These are phyloP conservation scores for Starmerella cellae DNA, from an alignment of 805 yeast genomes.

Conservation along the genomic window DNA sequence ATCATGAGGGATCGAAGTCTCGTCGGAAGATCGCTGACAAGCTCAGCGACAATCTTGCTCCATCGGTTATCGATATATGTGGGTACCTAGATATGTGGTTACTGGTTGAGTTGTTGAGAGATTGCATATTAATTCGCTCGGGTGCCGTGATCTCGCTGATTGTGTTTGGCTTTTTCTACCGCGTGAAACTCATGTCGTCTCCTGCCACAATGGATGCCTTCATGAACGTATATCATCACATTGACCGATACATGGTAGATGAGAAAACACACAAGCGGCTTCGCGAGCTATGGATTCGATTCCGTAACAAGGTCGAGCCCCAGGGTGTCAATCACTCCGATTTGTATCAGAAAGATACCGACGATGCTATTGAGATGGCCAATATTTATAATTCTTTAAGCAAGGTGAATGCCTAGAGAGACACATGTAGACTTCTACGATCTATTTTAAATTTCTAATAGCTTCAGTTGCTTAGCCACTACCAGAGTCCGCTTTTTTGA, in stretches of 20 bases:
- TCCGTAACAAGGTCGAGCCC: constrained; percentile 28
- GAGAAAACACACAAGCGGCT: constrained; percentile 38
- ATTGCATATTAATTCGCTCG: constrained; percentile 43
- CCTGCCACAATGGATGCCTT: constrained; percentile 51
- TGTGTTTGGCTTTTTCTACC: constrained; percentile 45
- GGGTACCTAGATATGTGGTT: constrained; percentile 40
- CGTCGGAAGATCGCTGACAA: constrained; percentile 3
- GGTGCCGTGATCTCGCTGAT: constrained; percentile 47
- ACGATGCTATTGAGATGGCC: constrained; percentile 16
- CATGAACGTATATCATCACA: constrained; percentile 45
- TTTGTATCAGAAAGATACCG: constrained; percentile 11
- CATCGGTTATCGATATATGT: constrained; percentile 19
- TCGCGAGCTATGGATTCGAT: constrained; percentile 36
- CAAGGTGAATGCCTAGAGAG: background rate
- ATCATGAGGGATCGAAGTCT: constrained; percentile 5
- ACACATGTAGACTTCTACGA: background rate
- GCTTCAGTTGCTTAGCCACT: background rate
- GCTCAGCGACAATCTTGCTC: constrained; percentile 12
- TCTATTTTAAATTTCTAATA: too few species aligned
- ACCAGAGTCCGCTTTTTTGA: background rate
- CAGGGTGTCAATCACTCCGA: constrained; percentile 9
- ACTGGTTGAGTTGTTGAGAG: constrained; percentile 32
- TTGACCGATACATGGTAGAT: constrained; percentile 40
- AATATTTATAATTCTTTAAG: constrained; percentile 9
- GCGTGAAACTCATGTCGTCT: constrained; percentile 60